Evolutionary conservation across 1,284 basidiomycete species (phyloP), one percentile per base, ranked within the genome.

Genomic region (Sporisorium exsertum): DNA sequence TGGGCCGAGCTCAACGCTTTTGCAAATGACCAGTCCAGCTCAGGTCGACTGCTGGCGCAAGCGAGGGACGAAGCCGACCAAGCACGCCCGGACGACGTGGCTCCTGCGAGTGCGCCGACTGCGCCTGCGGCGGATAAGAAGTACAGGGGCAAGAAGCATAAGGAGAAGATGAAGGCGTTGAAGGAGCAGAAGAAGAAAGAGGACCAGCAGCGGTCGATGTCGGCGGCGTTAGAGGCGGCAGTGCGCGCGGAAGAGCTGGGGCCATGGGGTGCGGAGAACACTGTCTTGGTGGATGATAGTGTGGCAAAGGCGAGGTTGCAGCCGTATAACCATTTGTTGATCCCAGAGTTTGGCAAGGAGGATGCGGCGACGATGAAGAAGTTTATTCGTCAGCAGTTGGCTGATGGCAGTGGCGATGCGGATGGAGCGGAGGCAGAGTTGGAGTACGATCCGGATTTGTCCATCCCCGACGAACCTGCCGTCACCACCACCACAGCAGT

Each of bases 241-340:
- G 7, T n/a, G 33, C 13, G 15, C 26, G 67, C 67, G 9, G 61
- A 58, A 13, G 40, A 56, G 13, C 22, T 49, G 42, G 56, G 69
- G 5, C 79, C 78, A 12, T 84, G 73, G 72, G 91, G 92, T 78
- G 91, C 90, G 0, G 89, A 91, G 0, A 91, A 92, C 2, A 94
- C 93, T 0, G 85, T 95, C 20, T 88, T 95, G 18, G 87, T 95
- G 16, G 93, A 95, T 81, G 93, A 95, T 82, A 93, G 92, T 2
- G 89, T 89, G 8, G 87, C 88, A 47, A 95, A 95, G 83, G 93
- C 92, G 0, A 88, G 87, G 20, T 86, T 92, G 32, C 94, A 95
- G 80, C 93, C 93, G 0, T 92, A 55, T 50, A 85, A 84, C 51
- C 81, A 84, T 32, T 40, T 85, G 26, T 32, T 78, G 26, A 74